Base-by-base conservation (phyloP, 1,284 basidiomycete genomes). In the Sporisorium iseilematis-ciliati region DNA sequence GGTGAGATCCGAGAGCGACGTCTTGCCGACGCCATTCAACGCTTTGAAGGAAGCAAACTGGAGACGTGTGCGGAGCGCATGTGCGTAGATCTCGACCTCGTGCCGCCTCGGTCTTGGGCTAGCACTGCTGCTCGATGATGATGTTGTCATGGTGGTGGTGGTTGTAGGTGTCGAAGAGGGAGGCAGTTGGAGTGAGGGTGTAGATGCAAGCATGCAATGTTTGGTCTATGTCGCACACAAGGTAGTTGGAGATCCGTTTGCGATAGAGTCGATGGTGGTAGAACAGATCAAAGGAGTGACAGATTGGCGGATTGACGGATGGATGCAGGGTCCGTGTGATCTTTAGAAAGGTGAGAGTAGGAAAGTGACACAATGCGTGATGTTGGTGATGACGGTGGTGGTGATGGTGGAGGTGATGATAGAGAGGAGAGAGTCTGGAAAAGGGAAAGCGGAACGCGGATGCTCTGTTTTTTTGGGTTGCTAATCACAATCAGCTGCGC, bases 31-130 rank as follows among this genome's bases (percentile, higher is more conserved):
- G 16, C 73, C 73, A 41, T 75, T 58, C 41, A 65, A 29, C 12
- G 74, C 74, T 35, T 76, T 76, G 62, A 72, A 72, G 14, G 74
- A 72, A 16, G 74, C 74, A 8, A 72, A 54, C 31, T 76, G 61
- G 6, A 76, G 62, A 14, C 74, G 61, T 51, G 74, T 63, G 48
- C 70, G 70, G n/a, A 76, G 58, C 0, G 74, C 69, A 25, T 76
- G 69, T 18, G 74, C 74, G 20, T 76, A 76, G 21, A 68, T 61
- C 52, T 75, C 72, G 42, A 75, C 72, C 26, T 75, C 58, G 14
- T 68, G 51, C 46, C 59, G 72, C 50, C 52, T 57, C 23, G 51
- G 51, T 7, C 49, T 21, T 2, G 57, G 56, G 40, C 33, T 48
- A 38, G 21, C 55, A 40, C 42, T 25, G 29, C 26, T 31, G 46